phyloP scores from a whole-genome alignment of 331 rosid species.

The Prunus yedoensis region DNA sequence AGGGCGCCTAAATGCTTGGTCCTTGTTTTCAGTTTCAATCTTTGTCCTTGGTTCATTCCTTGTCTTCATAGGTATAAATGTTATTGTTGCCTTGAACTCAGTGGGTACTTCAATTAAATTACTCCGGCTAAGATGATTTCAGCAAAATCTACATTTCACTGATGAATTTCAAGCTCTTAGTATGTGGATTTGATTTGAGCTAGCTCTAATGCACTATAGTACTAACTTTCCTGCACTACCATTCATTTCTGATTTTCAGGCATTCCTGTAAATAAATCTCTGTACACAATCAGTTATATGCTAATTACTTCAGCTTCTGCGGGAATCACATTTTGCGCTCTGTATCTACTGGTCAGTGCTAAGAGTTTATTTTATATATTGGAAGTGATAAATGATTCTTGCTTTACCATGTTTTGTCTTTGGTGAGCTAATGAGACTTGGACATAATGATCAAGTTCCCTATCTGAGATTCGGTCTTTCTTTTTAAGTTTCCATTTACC shows the following conservation, averaged over 20 bases:
- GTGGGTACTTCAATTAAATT: neutral
- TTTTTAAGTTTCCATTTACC: neutral
- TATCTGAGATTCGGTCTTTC: neutral
- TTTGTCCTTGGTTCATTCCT: conserved; percentile 58
- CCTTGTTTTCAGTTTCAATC: conserved; percentile 46
- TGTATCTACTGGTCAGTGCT: conserved; percentile 76
- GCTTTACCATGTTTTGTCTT: conserved; percentile 3
- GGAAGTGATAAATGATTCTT: neutral
- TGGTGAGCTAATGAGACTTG: neutral
- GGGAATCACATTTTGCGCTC: conserved; percentile 66
- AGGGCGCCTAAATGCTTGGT: conserved; percentile 59
- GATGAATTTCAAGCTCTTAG: conserved; percentile 10
- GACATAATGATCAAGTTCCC: neutral
- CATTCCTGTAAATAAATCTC: conserved; percentile 71
- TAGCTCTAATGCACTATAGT: neutral
- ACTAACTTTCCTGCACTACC: neutral
- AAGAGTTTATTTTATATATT: neutral
- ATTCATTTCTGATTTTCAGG: conserved; percentile 46
- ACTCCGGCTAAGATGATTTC: neutral
- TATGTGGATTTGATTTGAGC: conserved; percentile 11
- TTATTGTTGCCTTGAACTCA: neutral
- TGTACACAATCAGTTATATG: conserved; percentile 82
- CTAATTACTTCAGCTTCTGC: conserved; percentile 73
- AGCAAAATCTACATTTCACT: neutral
- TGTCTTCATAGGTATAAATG: conserved; percentile 47